Evolutionary conservation across 2,329 filamentous ascomycete species (phyloP).

Genomic region (Elsinoe necatrix): DNA sequence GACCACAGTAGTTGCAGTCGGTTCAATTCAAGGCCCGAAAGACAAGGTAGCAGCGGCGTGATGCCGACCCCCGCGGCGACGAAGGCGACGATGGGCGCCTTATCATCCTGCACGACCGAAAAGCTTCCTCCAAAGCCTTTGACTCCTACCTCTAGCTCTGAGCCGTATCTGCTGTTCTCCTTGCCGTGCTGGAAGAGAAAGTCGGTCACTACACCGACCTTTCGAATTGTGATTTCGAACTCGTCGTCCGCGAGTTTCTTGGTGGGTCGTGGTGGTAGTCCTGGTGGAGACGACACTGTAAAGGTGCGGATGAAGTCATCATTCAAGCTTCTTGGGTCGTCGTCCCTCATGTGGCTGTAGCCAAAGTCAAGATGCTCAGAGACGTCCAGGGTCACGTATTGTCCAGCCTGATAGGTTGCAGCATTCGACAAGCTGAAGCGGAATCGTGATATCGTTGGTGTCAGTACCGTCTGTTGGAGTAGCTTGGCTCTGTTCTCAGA

Average conservation of each 20-base stretch:
- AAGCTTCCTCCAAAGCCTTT: conserved; percentile 67
- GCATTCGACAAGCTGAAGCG: conserved; percentile 42
- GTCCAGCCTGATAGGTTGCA: conserved; percentile 55
- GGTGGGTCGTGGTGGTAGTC: conserved; percentile 23
- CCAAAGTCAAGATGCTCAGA: conserved; percentile 59
- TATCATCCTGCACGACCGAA: conserved; percentile 25
- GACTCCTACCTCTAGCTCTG: conserved; percentile 55
- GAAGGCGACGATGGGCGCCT: conserved; percentile 46
- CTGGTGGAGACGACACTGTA: conserved; percentile 60
- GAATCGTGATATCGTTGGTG: conserved; percentile 60
- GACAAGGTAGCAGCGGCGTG: conserved; percentile 60
- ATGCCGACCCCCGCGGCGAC: conserved; percentile 75
- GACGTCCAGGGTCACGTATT: conserved; percentile 72
- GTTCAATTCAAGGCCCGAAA: conserved; percentile 33
- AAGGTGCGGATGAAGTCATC: conserved; percentile 81
- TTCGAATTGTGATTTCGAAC: conserved; percentile 65
- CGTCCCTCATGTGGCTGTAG: conserved; percentile 75
- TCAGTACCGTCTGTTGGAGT: conserved; percentile 50
- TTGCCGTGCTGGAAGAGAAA: conserved; percentile 47
- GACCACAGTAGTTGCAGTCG: conserved; percentile 60
- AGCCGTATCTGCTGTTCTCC: conserved; percentile 34
- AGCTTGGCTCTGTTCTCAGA: conserved; percentile 45
- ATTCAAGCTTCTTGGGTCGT: conserved; percentile 70
- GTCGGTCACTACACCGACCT: conserved; percentile 59
- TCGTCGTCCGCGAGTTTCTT: conserved; percentile 32